Conservation (phyloP, 768 basidiomycete genomes). For the Agrocybe praecox region DNA sequence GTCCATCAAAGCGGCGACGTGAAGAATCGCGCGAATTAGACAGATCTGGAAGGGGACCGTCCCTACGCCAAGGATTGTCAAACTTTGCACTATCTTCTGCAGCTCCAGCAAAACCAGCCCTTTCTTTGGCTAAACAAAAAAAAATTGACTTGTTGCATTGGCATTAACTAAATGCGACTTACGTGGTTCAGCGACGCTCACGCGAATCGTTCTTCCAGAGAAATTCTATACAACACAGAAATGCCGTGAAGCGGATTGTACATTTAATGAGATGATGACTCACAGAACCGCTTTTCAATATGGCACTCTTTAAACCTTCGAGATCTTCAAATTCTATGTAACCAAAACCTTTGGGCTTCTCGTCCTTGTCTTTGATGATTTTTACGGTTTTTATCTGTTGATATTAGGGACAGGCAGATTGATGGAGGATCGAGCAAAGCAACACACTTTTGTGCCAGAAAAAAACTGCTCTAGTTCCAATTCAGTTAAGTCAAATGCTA, state of each 20-base stretch:
- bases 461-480: constrained; percentile 84
- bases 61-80: constrained; percentile 82
- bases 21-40: constrained; percentile 64
- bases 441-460: constrained; percentile 56
- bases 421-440: neutral
- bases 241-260: neutral
- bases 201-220: constrained; percentile 79
- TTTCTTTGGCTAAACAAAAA: constrained; percentile 69
- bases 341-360: constrained; percentile 97
- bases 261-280: constrained; percentile 26
- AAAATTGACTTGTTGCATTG: constrained; percentile 10
- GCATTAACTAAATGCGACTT: constrained; percentile 34
- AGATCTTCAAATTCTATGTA: constrained; percentile 94
- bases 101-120: constrained; percentile 53
- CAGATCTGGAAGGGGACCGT: constrained; percentile 79
- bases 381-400: constrained; percentile 80
- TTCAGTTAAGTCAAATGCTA: constrained; percentile 92
- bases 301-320: constrained; percentile 83
- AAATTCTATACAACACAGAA: constrained; percentile 54
- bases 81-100: constrained; percentile 81
- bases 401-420: constrained; percentile 1
- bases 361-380: constrained; percentile 91
- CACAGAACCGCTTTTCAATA: constrained; percentile 72
- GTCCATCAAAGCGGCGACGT: constrained; percentile 68
- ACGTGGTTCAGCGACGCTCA: constrained; percentile 97